Base-by-base conservation (phyloP, 2,329 filamentous ascomycete genomes). In the Curvularia hawaiiensis region DNA sequence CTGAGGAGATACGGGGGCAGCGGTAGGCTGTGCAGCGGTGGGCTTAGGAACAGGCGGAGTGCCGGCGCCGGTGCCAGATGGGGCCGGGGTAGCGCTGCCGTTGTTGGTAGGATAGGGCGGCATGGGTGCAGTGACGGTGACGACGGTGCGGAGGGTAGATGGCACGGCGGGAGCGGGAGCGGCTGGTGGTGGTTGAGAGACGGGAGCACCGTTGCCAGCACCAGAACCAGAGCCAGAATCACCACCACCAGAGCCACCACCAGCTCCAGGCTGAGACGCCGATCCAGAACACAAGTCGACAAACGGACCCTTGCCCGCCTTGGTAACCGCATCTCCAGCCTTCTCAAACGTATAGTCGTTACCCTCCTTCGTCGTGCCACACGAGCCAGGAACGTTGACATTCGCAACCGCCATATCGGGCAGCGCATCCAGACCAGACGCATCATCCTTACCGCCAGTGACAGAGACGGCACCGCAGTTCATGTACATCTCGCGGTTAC, bases 401-500 rank as follows among this genome's bases (percentile, higher is more conserved):
- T 95, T 95, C 59, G 90, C 88, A 1, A 88, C 79, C 48, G 91
- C 87, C 85, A 95, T 88, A 54, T 88, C 81, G 0, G 91, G 91
- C 2, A 96, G 88, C 3, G 41, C 41, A 22, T 68, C 60, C 24
- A 88, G 84, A 62, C 83, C 85, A 2, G 79, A 73, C 50, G 85
- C 69, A 39, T 85, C 83, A 35, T 75, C 71, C 4, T 77, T 72
- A 22, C 80, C 79, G 3, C 78, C 80, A 2, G 85, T 85, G 30
- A 97, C 82, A 0, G 80, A 84, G 55, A 96, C 77, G 9, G 43
- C n/a, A 4, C 28, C 50, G 10, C 39, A 96, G 83, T 97, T 95
- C 92, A 96, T 96, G 83, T 98, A 98, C 84, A 97, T 91, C 53
- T 98, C 94, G 1, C 92, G 87, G 79, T 96, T 94, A 4, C 94